Conservation (phyloP, 345 rosid genomes). For the Cardamine occulta region DNA sequence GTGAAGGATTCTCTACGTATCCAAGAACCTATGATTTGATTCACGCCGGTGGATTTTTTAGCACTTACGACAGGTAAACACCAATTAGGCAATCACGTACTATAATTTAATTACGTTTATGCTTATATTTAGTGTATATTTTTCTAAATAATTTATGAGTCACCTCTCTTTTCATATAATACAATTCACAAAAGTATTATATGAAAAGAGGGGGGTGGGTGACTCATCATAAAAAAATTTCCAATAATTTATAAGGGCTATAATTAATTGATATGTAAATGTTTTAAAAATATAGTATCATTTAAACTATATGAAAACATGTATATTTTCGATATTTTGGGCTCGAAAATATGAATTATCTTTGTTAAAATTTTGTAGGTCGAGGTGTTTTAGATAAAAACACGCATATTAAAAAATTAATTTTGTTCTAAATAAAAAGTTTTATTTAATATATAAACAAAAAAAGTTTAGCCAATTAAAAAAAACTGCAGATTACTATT, state of each 20-base stretch:
- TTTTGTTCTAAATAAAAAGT: no score
- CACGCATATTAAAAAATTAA: no score
- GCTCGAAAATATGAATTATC: not conserved
- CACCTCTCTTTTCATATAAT: no score
- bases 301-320: not conserved
- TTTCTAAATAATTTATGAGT: not conserved
- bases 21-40: constrained; percentile 97
- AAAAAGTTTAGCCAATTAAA: no score
- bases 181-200: not conserved
- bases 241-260: not conserved
- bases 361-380: no score
- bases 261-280: not conserved
- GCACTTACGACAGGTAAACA: constrained; percentile 78
- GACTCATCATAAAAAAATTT: not conserved
- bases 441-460: no score
- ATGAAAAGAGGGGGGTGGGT: not conserved
- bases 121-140: not conserved
- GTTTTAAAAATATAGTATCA: not conserved
- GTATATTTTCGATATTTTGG: not conserved
- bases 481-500: no score
- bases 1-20: constrained; percentile 96
- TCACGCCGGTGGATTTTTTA: constrained; percentile 80
- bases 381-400: no score
- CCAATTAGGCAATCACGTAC: no score
- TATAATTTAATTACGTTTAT: not conserved